phyloP scores from a whole-genome alignment of 352 stramenopile species.

The Phytopythium helicoides region DNA sequence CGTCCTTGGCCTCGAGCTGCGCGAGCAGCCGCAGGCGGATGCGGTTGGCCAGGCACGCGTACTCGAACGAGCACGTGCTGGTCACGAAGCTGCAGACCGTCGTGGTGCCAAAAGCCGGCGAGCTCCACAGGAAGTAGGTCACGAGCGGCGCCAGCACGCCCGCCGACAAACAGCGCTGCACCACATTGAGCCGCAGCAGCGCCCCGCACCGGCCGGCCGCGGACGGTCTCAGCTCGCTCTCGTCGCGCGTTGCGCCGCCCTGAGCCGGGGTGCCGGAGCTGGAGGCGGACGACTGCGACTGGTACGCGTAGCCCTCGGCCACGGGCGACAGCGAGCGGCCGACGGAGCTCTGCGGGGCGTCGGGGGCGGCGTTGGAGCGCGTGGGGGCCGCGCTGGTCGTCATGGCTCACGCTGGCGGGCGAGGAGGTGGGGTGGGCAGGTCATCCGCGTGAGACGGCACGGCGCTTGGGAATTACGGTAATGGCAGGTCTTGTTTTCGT shows the following conservation, averaged over 20 bases:
- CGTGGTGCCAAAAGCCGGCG: slow-evolving; percentile 58
- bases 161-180: slow-evolving; percentile 66
- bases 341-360: not conserved
- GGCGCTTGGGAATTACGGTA: too few species aligned
- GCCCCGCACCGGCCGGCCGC: too few species aligned
- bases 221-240: too few species aligned
- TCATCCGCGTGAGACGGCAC: too few species aligned
- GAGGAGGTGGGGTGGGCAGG: too few species aligned
- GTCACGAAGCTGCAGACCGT: slow-evolving; percentile 67
- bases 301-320: slow-evolving; percentile 2
- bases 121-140: slow-evolving; percentile 76
- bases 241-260: too few species aligned
- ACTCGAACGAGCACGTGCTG: slow-evolving; percentile 71
- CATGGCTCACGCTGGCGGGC: not conserved
- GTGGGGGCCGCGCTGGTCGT: not conserved
- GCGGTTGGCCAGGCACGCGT: slow-evolving; percentile 63
- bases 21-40: slow-evolving; percentile 54
- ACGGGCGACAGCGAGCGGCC: not conserved
- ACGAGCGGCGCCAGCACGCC: slow-evolving; percentile 54
- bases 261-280: not conserved
- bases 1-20: slow-evolving; percentile 26
- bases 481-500: too few species aligned
- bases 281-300: not conserved
- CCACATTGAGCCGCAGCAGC: slow-evolving; percentile 38
- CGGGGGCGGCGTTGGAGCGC: not conserved